Percentiles rank a stretch among this genome's conserved stretches.
Evolutionary conservation across 192 early-diverging fungal species (phyloP).

Genomic region (Coemansia sp.): DNA sequence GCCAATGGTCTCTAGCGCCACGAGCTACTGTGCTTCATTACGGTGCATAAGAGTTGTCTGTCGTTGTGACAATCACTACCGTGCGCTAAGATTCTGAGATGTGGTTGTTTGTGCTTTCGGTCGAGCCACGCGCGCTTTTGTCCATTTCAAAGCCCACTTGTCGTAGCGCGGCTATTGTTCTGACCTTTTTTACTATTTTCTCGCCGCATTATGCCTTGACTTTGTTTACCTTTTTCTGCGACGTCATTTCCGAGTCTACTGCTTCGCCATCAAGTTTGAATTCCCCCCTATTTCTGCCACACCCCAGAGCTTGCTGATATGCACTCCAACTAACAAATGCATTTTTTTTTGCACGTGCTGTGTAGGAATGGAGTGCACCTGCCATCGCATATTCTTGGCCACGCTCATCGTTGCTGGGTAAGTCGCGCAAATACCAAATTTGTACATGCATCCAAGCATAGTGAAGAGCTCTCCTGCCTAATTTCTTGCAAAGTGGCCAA

Average conservation of each 20-base stretch:
- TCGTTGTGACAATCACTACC: not conserved
- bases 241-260: constrained; percentile 10
- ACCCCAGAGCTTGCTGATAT: not conserved
- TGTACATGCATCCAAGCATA: not conserved
- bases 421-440: constrained; percentile 5
- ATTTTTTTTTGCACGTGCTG: not conserved
- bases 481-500: not conserved
- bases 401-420: constrained; percentile 74
- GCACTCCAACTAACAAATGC: not conserved
- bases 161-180: constrained; percentile 9
- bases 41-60: not conserved
- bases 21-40: constrained; percentile 12
- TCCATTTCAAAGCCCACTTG: constrained; percentile 3
- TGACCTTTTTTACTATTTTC: not conserved
- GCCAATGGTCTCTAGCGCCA: constrained; percentile 6
- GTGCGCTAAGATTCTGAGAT: constrained; percentile 6
- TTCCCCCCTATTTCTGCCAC: not conserved
- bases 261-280: not conserved
- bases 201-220: not conserved
- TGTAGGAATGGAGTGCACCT: constrained; percentile 79
- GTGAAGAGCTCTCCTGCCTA: not conserved
- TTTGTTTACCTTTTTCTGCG: constrained; percentile 12
- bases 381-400: constrained; percentile 79
- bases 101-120: not conserved
- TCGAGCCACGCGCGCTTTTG: constrained; percentile 2